Evolutionary conservation across 73 alveolate species (phyloP), one percentile per base, ranked within the genome.

Genomic region (Symbiodinium pilosum): DNA sequence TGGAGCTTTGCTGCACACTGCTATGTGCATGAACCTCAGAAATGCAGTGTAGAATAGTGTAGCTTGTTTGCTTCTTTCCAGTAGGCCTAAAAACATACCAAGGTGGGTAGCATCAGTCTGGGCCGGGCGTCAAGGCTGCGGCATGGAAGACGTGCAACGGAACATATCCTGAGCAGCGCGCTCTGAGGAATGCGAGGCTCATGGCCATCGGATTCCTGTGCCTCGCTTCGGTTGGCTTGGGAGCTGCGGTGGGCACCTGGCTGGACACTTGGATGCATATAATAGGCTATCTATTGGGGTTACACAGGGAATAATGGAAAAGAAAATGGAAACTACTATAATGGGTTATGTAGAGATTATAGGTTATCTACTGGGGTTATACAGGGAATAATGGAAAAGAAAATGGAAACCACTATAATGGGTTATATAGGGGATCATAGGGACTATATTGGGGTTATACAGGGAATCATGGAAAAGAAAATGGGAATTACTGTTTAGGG

Each of bases 201-300:
- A 91, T 69, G 56, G 77, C 97, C 54, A 20, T 91, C 75, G 97
- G 97, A 21, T 91, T 91, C 30, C 39, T 91, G 89, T 30, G 56
- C 88, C 54, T 91, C 32, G 97, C 97, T 26, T 91, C 97, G 83
- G 32, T 91, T 9, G 97, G 77, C 6, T 88, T 91, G 40, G 97
- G 97, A 20, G 97, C 97, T 4, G 97, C 97, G 1, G 88, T 84
- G 11, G 97, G 97, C 21, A 91, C 97, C 47, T 91, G 97, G 97
- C 77, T 91, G 89, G 97, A 91, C 11, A 88, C 97, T 64, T 64
- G 81, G 81, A 64, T 4, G 32, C 81, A 5, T 12, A 21, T 54
- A 21, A 54, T 21, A 7, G 0, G 73, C 73, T 6, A 54, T 30
- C 34, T 1, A n/a, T n/a, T n/a, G n/a, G n/a, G n/a, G n/a, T n/a